Percentiles rank a stretch among this genome's conserved stretches.
phyloP scores from a whole-genome alignment of 768 basidiomycete species.

The Pleurotus citrinopileatus region DNA sequence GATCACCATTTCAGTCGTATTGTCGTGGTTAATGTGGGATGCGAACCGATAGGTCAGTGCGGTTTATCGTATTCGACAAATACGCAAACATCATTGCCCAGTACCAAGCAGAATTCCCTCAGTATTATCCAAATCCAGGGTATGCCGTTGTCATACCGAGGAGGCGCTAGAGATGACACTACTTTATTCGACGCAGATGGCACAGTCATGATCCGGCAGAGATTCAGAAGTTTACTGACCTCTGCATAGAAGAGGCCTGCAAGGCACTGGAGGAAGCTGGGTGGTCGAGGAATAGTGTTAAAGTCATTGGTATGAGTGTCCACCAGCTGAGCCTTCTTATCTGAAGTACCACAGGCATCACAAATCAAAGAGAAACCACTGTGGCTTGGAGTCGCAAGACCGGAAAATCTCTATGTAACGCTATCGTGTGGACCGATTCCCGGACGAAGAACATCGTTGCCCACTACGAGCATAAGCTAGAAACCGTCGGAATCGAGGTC shows the following conservation, averaged over 20 bases:
- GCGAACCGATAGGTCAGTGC: constrained; percentile 60
- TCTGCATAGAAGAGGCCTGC: constrained; percentile 73
- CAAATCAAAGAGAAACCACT: constrained; percentile 96
- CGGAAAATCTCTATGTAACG: constrained; percentile 83
- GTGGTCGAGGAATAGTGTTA: constrained; percentile 78
- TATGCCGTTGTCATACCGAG: constrained; percentile 24
- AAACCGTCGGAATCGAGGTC: constrained; percentile 73
- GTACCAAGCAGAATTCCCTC: constrained; percentile 90
- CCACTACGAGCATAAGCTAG: constrained; percentile 72
- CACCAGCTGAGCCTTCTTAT: constrained; percentile 11
- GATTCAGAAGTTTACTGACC: constrained; percentile 70
- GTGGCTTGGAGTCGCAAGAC: constrained; percentile 91
- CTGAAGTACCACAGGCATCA: constrained; percentile 60
- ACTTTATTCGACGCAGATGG: constrained; percentile 60
- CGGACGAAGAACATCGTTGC: constrained; percentile 84
- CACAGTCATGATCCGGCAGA: constrained; percentile 92
- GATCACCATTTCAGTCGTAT: not conserved
- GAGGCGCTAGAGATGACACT: constrained; percentile 2
- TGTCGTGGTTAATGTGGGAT: not conserved
- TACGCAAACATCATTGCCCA: constrained; percentile 85
- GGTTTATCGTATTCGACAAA: constrained; percentile 89
- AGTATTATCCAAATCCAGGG: constrained; percentile 90
- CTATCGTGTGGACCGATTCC: constrained; percentile 97
- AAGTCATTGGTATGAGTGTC: constrained; percentile 73
- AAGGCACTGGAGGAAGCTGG: constrained; percentile 70